Conservation (phyloP, 257 asterid genomes). For the Henckelia pumila region DNA sequence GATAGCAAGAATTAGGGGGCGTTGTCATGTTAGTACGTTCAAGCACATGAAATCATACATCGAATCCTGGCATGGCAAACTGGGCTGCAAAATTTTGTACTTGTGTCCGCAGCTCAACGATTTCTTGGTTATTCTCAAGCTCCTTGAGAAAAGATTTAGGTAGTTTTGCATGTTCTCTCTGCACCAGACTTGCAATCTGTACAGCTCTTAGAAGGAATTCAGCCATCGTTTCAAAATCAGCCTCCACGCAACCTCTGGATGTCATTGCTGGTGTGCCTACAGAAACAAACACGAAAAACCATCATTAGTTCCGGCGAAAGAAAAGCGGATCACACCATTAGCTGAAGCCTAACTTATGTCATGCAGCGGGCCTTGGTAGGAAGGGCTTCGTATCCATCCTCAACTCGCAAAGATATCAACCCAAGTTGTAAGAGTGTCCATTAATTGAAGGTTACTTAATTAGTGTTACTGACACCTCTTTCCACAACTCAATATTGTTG, state of each 20-base stretch:
- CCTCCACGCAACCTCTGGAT: slow-evolving; percentile 85
- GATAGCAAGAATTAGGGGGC: neutral
- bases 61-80: slow-evolving; percentile 55
- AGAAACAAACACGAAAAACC: slow-evolving; percentile 3
- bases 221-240: slow-evolving; percentile 75
- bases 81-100: slow-evolving; percentile 49
- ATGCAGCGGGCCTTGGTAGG: neutral
- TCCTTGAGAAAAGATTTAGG: slow-evolving; percentile 69
- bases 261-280: slow-evolving; percentile 99
- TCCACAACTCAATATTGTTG: neutral
- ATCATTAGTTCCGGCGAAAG: neutral
- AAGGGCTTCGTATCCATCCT: neutral
- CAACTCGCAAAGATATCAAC: neutral
- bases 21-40: neutral
- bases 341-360: slow-evolving; percentile 5
- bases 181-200: slow-evolving; percentile 61
- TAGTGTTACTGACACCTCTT: neutral
- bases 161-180: slow-evolving; percentile 73
- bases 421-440: neutral
- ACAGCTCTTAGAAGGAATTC: slow-evolving; percentile 84
- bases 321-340: slow-evolving; percentile 1
- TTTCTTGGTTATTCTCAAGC: slow-evolving; percentile 73
- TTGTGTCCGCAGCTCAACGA: slow-evolving; percentile 54
- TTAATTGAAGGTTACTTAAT: neutral
- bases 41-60: slow-evolving; percentile 13